Percentiles rank a stretch among this genome's conserved stretches.
Conservation (phyloP, 169 alveolate genomes). For the Plasmodium malariae region DNA sequence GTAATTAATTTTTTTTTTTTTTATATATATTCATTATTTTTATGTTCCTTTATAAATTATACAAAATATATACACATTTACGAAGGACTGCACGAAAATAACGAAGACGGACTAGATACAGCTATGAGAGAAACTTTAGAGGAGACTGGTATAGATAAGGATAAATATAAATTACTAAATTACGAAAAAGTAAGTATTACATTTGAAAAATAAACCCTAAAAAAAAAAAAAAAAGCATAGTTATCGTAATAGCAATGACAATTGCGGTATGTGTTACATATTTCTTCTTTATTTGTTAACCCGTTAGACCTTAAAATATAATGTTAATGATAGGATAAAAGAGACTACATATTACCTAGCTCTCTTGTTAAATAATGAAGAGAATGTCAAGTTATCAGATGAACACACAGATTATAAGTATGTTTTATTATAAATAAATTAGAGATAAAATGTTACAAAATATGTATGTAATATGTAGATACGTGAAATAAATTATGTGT, state of each 20-base stretch:
- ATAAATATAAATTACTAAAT: conserved; percentile 73
- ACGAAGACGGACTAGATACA: conserved; percentile 77
- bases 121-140: conserved; percentile 86
- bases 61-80: not conserved
- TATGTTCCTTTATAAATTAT: not conserved
- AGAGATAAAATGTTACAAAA: not conserved
- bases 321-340: conserved; percentile 79
- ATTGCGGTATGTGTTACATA: not conserved
- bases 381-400: conserved; percentile 79
- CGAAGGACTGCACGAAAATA: conserved; percentile 82
- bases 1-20: not conserved
- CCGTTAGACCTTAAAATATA: conserved; percentile 77
- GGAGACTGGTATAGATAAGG: conserved; percentile 81
- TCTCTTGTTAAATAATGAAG: conserved; percentile 73
- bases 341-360: conserved; percentile 83
- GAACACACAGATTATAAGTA: conserved; percentile 86
- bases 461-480: conserved; percentile 74
- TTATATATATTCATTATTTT: not conserved
- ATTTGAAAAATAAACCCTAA: not conserved
- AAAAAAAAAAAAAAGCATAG: not conserved
- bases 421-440: not conserved
- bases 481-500: conserved; percentile 28
- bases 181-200: conserved; percentile 63
- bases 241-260: not conserved
- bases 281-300: not conserved